Base-by-base conservation (phyloP, 768 basidiomycete genomes). In the Pleurotus cornucopiae region DNA sequence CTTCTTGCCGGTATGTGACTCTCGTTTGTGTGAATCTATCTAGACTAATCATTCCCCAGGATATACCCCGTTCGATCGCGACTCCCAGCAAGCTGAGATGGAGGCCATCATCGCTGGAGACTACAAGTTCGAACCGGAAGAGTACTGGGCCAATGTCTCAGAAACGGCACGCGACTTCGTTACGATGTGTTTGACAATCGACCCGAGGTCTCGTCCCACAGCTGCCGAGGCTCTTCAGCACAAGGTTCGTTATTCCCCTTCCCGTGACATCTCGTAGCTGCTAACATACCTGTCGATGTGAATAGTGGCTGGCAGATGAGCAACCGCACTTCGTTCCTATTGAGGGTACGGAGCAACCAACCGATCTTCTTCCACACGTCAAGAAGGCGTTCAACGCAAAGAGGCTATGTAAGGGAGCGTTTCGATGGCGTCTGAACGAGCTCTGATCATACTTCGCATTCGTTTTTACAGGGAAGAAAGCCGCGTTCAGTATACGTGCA, bases 51-150 rank as follows among this genome's bases (percentile, higher is more conserved):
- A 23, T 13, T n/a, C n/a, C 2, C 6, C 39, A 64, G 89, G 91
- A 2, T 95, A 98, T 75, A 99, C 97, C 4, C 97, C 97, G 1
- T 99, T 99, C 67, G 95, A 98, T 69, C 85, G 93, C 21, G 95
- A 98, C 57, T 85, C 81, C 2, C 89, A 89, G 64, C 82, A 83
- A 64, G 83, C 85, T 60, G 96, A 98, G 73, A 95, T 94, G 88
- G 86, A 96, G 65, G 96, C 96, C 34, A 98, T 98, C 75, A 85
- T 94, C 48, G 82, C 82, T 0, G 94, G 93, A 5, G 91, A 97
- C 72, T 98, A 93, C 75, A 88, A 87, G 66, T 98, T 98, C 66
- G 78, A 75, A 56, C 73, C 76, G 62, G 83, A 76, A 62, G 91
- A 91, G 64, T 94, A 94, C 69, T 94, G 94, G 92, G 77, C 68